Base-by-base conservation (phyloP, 2,329 filamentous ascomycete species). In the Trichoderma semiorbis region DNA sequence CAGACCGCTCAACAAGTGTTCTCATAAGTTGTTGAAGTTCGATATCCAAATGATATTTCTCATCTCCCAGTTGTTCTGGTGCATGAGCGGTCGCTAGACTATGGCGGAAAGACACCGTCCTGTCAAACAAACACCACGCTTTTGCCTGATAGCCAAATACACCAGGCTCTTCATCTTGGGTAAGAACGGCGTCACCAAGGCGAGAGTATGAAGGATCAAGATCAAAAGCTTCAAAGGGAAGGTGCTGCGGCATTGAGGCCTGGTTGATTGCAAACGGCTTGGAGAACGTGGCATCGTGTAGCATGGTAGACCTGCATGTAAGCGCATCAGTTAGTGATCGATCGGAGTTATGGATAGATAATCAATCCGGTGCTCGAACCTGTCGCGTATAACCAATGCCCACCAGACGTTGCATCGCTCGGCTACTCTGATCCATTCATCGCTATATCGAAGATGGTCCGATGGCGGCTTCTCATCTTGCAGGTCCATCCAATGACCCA, bases 331-430 rank as follows among this genome's bases (percentile, higher is more conserved):
- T 69, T 47, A 50, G 66, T 47, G n/a, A 10, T 55, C 7, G n/a
- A 3, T 26, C 14, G 7, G 39, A 14, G 5, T 24, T 10, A 14
- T 60, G 18, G 18, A 1, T 7, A n/a, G 24, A 4, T 6, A 12
- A 43, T 6, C 28, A 11, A 3, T 11, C 18, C 10, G 26, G 28
- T 26, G 14, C 10, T 7, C 66, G 26, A 61, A 71, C 69, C 69
- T 71, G 28, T 71, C 69, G 8, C 69, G 62, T 32, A 68, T 71
- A n/a, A 68, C 28, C 21, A 71, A 36, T 12, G 69, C 69, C 69
- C 69, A 71, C 69, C 69, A 71, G 10, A 68, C 16, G 21, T 71
- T 71, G 16, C 34, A 68, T 61, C 53, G 61, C 34, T 71, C 69
- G 2, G 69, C 69, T 16, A 11, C 6, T 36, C 65, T 16, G 14